These are phyloP conservation scores for Hypsizygus marmoreus DNA, from an alignment of 768 basidiomycete genomes.

Conservation along the genomic window DNA sequence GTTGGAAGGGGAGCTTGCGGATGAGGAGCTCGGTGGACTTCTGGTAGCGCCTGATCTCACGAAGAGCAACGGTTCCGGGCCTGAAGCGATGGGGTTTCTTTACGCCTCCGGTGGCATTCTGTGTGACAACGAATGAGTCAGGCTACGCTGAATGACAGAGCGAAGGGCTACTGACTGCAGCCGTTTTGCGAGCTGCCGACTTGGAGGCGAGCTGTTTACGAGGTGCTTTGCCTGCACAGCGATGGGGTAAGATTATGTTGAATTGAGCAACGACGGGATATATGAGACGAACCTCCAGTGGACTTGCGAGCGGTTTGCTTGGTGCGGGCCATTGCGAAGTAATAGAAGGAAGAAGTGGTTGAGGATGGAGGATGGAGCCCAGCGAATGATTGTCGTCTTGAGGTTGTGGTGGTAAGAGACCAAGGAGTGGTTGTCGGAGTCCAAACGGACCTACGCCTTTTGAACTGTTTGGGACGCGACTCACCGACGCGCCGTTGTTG, in stretches of 20 bases:
- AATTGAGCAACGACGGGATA: background rate
- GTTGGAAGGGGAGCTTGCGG: constrained; percentile 69
- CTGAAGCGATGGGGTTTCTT: constrained; percentile 85
- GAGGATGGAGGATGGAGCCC: background rate
- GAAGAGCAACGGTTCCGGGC: constrained; percentile 77
- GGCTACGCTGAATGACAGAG: background rate
- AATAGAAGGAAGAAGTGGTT: constrained; percentile 6
- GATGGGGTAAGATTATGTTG: background rate
- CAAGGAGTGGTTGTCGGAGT: constrained; percentile 22
- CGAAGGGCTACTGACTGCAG: constrained; percentile 34
- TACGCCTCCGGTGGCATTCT: constrained; percentile 63
- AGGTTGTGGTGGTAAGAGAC: constrained; percentile 26
- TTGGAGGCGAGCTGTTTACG: constrained; percentile 64
- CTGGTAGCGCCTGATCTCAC: constrained; percentile 70
- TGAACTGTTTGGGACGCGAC: constrained; percentile 22
- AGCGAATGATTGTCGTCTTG: background rate
- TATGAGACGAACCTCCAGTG: constrained; percentile 55
- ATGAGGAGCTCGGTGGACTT: constrained; percentile 67
- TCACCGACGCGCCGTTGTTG: constrained; percentile 15
- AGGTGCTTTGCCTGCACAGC: constrained; percentile 51
- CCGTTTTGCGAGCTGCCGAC: constrained; percentile 60
- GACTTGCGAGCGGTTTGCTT: constrained; percentile 81
- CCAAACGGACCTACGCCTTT: constrained; percentile 24
- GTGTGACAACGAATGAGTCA: constrained; percentile 10
- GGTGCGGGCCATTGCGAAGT: constrained; percentile 62